These are phyloP conservation scores for Oryza officinalis DNA, from an alignment of 176 grass and related monocot species.

Conservation along the genomic window DNA sequence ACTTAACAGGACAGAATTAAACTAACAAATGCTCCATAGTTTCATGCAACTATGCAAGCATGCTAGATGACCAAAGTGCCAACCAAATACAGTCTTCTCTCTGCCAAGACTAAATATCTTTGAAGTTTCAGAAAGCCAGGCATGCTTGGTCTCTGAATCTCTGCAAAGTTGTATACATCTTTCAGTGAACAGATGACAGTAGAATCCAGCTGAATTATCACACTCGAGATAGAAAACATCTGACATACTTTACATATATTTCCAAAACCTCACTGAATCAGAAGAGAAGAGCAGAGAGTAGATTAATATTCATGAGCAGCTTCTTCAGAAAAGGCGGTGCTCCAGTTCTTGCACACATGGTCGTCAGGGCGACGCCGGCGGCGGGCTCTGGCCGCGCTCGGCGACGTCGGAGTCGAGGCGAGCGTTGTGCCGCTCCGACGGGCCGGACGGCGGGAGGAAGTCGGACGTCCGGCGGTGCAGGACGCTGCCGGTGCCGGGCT, in stretches of 20 bases:
- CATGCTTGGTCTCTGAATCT: background rate
- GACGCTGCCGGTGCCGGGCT: background rate
- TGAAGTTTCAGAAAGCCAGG: background rate
- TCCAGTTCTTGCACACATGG: background rate
- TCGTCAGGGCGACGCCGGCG: background rate
- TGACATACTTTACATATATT: background rate
- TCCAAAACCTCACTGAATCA: background rate
- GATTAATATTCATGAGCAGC: background rate
- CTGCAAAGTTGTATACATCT: background rate
- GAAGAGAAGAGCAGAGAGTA: background rate
- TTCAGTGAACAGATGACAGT: background rate
- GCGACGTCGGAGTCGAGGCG: background rate
- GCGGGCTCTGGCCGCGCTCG: background rate
- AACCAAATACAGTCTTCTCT: background rate
- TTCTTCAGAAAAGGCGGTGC: background rate
- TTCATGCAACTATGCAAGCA: background rate
- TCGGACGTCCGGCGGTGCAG: background rate
- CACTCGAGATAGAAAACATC: background rate
- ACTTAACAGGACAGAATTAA: background rate
- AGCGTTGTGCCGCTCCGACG: conserved; percentile 23
- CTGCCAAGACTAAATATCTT: background rate
- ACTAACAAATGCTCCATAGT: background rate
- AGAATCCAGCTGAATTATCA: background rate
- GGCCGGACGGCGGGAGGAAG: conserved; percentile 27
- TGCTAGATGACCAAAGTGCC: background rate